Conservation (phyloP, 345 rosid genomes). For the Capsella bursapastoris region DNA sequence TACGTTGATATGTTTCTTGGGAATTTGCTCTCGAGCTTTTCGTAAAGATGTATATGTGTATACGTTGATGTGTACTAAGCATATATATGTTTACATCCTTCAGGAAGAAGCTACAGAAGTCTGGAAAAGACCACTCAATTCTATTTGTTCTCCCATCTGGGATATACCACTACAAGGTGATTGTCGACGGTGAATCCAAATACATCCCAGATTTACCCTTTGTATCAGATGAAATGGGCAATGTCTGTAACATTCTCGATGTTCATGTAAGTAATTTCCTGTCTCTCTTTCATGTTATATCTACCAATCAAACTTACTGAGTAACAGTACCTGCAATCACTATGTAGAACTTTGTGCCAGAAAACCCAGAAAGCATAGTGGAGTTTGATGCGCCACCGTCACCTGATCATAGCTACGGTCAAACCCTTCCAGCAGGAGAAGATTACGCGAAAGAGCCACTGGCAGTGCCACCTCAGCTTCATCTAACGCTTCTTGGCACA, state of each 20-base stretch:
- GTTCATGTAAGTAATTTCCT: slow-evolving; percentile 63
- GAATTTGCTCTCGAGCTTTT: not conserved
- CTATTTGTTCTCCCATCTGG: slow-evolving; percentile 82
- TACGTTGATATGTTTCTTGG: not conserved
- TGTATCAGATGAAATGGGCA: slow-evolving; percentile 68
- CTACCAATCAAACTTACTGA: not conserved
- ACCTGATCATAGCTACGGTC: slow-evolving; percentile 77
- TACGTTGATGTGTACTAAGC: not conserved
- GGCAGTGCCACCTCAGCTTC: slow-evolving; percentile 74
- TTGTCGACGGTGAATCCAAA: slow-evolving; percentile 88
- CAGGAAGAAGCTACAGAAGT: slow-evolving; percentile 81
- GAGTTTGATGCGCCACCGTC: slow-evolving; percentile 85
- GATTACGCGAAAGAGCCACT: slow-evolving; percentile 84
- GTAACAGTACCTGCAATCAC: not conserved
- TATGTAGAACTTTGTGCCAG: slow-evolving; percentile 75
- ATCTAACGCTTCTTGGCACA: slow-evolving; percentile 65
- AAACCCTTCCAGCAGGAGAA: slow-evolving; percentile 62
- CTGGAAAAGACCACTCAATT: slow-evolving; percentile 82
- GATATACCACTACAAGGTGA: slow-evolving; percentile 81
- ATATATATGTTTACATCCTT: slow-evolving; percentile 3
- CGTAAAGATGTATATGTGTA: not conserved
- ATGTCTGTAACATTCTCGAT: slow-evolving; percentile 77
- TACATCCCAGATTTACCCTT: slow-evolving; percentile 80
- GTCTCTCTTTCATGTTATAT: not conserved
- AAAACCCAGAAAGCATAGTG: slow-evolving; percentile 71